Base-by-base conservation (phyloP, 192 early-diverging fungal genomes). In the Dissophora ornata region DNA sequence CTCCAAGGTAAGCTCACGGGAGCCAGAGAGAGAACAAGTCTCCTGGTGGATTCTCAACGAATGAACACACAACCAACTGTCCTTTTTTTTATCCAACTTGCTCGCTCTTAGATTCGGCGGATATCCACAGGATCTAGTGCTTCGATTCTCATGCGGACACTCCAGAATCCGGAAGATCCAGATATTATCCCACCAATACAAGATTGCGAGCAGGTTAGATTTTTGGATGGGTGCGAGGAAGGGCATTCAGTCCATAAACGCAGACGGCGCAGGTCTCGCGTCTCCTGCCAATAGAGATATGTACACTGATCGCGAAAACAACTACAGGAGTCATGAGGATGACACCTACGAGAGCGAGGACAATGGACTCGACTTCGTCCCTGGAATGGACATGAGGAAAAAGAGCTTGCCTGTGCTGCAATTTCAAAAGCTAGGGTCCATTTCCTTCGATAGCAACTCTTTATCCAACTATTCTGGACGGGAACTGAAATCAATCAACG, bases 161-260 rank as follows among this genome's bases (percentile, higher is more conserved):
- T 87, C 85, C 40, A 80, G 85, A 41, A 79, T 94, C 28, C 62
- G 75, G 21, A 90, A 91, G 67, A 78, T 94, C 55, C 86, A 94
- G 52, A 67, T 93, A 21, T 64, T 94, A 13, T 86, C 86, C 16
- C 93, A 94, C 68, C 92, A 94, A 55, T 92, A 87, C 83, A 94
- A 90, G 66, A 92, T 93, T 44, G 80, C 93, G 0, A 85, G 87
- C 18, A 87, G 84, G 62, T 68, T 94, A 8, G 92, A 93, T 47
- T 81, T 94, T 47, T 92, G 82, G 66, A 79, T 92, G 57, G 91
- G 91, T 24, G 71, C 67, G 12, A 59, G 71, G 51, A 75, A 75
- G 38, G 71, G 71, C 25, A 40, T 50, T 2, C 69, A 63, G 55
- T 62, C 56, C 15, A 57, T 75, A n/a, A 28, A 54, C 64, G 34